phyloP scores from a whole-genome alignment of 495 filamentous ascomycete genomes.

The Acidomyces sp. region DNA sequence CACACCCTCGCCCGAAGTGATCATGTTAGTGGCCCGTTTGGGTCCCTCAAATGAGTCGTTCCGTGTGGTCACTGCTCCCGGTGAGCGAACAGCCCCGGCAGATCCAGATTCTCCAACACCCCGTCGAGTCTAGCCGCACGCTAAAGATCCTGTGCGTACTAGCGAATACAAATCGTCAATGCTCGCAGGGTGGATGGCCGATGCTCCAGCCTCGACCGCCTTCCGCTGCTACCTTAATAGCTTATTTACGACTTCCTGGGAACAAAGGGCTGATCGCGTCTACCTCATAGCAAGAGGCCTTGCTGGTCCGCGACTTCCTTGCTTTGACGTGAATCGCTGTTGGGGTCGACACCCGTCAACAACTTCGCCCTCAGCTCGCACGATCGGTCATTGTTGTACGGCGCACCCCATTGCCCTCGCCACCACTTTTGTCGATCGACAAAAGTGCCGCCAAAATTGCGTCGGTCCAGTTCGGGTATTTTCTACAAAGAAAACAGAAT shows the following conservation, averaged over 20 bases:
- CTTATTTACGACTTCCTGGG: no score
- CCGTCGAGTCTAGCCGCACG: constrained; percentile 3
- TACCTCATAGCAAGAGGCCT: constrained; percentile 10
- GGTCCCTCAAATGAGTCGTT: neutral
- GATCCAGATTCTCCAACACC: neutral
- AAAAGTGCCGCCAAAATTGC: neutral
- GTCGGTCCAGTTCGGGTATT: neutral
- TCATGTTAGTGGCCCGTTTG: neutral
- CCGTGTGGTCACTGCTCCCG: neutral
- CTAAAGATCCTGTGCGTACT: no score
- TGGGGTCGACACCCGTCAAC: neutral
- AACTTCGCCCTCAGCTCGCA: constrained; percentile 3
- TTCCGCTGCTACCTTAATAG: constrained; percentile 20
- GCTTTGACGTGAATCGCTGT: neutral
- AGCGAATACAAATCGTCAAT: constrained; percentile 13
- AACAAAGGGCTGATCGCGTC: constrained; percentile 23
- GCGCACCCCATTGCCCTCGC: neutral
- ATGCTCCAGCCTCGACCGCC: constrained; percentile 21
- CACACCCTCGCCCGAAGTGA: no score
- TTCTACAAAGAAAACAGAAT: neutral
- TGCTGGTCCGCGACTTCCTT: neutral
- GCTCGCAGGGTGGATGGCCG: constrained; percentile 12
- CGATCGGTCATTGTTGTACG: neutral
- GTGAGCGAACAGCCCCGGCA: neutral
- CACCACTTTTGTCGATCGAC: neutral